A percentile compares a stretch with the other conserved stretches of the same genome.
These are phyloP conservation scores for Sequoiadendron giganteum DNA, from an alignment of 75 land plant genomes.

Conservation along the genomic window DNA sequence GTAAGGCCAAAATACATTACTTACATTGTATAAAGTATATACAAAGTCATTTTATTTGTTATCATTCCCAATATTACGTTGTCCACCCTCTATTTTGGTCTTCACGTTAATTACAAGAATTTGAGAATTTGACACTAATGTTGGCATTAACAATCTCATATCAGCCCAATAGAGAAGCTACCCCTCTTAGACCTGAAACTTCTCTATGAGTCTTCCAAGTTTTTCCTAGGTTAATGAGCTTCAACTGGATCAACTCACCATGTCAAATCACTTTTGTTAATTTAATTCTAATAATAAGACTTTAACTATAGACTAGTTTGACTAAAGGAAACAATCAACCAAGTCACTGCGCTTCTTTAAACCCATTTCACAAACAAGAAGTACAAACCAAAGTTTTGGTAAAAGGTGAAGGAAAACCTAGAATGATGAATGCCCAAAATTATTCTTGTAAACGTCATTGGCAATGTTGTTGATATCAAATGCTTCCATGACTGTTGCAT, in stretches of 20 bases:
- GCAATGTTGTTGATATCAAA: constrained; percentile 92
- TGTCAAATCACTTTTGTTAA: background rate
- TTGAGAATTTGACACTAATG: background rate
- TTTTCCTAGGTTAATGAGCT: background rate
- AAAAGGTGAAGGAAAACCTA: constrained; percentile 46
- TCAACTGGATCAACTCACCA: background rate
- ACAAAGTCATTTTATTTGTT: background rate
- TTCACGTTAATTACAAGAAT: background rate
- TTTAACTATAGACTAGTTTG: background rate
- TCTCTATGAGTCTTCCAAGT: background rate
- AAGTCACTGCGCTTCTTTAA: background rate
- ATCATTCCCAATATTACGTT: too few relatives aligned
- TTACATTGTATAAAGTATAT: background rate
- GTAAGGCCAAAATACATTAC: background rate
- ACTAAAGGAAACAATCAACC: background rate
- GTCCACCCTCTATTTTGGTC: background rate
- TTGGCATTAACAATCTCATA: background rate
- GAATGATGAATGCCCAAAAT: constrained; percentile 88
- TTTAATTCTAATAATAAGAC: background rate
- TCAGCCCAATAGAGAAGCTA: too few relatives aligned
- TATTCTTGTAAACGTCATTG: constrained; percentile 87
- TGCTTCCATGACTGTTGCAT: constrained; percentile 69
- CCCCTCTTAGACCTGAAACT: too few relatives aligned
- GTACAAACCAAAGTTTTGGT: background rate
- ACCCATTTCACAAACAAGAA: background rate